Evolutionary conservation across 2,329 filamentous ascomycete species (phyloP), one percentile per base, ranked within the genome.

Genomic region (Penicillium digitatum): DNA sequence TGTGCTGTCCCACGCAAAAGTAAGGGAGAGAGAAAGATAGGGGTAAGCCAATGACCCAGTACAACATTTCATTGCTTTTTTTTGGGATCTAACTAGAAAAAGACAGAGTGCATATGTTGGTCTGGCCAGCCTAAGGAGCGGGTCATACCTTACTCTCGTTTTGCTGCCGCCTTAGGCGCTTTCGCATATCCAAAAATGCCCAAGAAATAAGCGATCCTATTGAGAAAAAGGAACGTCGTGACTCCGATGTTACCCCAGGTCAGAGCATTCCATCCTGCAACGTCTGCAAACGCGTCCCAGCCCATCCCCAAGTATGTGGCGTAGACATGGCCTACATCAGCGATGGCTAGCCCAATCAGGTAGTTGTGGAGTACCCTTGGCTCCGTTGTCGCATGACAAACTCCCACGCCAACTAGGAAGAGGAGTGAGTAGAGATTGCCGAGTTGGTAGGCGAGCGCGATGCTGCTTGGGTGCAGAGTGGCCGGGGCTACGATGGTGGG

Each of bases 231-330:
- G 50, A 83, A 82, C 0, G 72, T 81, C 26, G 87, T 89, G 47
- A 80, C 78, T 8, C 81, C 85, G 58, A 91, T 78, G 64, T 90
- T 90, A 3, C 87, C 88, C 83, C 84, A 88, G n/a, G 85, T 81
- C 76, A 87, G 81, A 32, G 80, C 75, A 68, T 89, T 90, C 87
- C 87, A 90, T 22, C 70, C 73, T 5, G 65, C 71, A 11, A 87
- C 71, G 61, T 83, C 79, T 42, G 81, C 58, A 44, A 82, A 78
- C 32, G 73, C 74, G 10, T 81, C 77, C 66, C 76, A 76, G 9
- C 85, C 87, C 59, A 90, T 76, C 7, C 78, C 80, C 64, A 76
- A 73, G 55, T 81, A 83, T 16, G 82, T 87, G 57, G 86, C 78
- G 47, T 78, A 82, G 26, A 90, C 73, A 68, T 90, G 87, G 3